phyloP scores from a whole-genome alignment of 768 basidiomycete species.

The Rossbeevera mucosa region DNA sequence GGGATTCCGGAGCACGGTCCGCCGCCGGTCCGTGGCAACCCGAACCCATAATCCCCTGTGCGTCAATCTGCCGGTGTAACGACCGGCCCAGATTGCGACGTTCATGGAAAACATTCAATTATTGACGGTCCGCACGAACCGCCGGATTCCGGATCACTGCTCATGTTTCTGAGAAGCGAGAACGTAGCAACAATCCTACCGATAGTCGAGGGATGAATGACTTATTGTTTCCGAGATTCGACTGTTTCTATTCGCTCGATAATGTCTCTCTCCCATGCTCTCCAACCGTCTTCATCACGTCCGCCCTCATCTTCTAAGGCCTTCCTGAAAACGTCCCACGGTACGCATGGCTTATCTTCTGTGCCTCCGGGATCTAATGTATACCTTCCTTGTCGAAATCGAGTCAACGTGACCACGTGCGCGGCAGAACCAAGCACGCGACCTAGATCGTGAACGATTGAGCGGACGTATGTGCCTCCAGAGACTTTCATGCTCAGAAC shows the following conservation, averaged over 20 bases:
- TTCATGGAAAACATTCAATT: background rate
- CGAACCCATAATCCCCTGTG: background rate
- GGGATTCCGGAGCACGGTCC: constrained; percentile 7
- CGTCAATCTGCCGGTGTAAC: background rate
- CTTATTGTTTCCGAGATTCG: constrained; percentile 25
- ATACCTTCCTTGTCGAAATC: constrained; percentile 87
- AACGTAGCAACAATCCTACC: background rate
- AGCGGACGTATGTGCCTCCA: constrained; percentile 95
- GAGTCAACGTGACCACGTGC: constrained; percentile 86
- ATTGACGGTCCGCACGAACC: background rate
- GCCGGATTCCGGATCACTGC: background rate
- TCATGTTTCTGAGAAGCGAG: background rate
- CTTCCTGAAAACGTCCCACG: constrained; percentile 69
- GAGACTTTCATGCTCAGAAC: constrained; percentile 90
- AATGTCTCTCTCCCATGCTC: constrained; percentile 79
- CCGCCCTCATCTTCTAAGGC: constrained; percentile 52
- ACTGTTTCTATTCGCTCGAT: constrained; percentile 62
- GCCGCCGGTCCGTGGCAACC: constrained; percentile 8
- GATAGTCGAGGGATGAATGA: background rate
- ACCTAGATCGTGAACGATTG: constrained; percentile 90
- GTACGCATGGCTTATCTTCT: constrained; percentile 58
- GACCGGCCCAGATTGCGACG: background rate
- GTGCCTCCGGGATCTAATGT: constrained; percentile 45
- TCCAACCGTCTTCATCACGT: constrained; percentile 62
- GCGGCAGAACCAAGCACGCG: constrained; percentile 81